Base-by-base conservation (phyloP, 352 stramenopile genomes). In the Aphanomyces stellatus region DNA sequence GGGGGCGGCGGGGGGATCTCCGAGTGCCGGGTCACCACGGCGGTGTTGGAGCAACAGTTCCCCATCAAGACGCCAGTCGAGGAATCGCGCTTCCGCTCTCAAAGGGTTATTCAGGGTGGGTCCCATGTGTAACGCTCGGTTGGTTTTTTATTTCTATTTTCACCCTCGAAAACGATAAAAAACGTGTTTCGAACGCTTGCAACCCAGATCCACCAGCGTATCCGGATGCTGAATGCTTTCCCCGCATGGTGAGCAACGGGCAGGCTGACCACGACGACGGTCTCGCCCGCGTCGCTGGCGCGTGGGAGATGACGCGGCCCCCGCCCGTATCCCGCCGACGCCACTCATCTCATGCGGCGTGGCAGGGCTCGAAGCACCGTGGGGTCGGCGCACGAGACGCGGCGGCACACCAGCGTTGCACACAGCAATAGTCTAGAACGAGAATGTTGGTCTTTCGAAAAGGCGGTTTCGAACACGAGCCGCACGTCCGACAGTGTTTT, bases 11-110 rank as follows among this genome's bases (percentile, higher is more conserved):
- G 30, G 55, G 24, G 68, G 49, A 22, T 34, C 51, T 34, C 48
- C 40, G 22, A 51, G 35, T 40, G 64, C 41, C 73, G 71, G 4
- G 74, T 72, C 41, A 72, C 74, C 33, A 75, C 72, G 24, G 79
- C 76, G 27, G 88, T 79, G 7, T 73, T 86, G 30, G 85, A 93
- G 81, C 85, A 93, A 78, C 85, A 93, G 64, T 91, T 91, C 30
- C 85, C 85, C 85, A 93, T 93, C 42, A 11, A 5, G 43, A 31
- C 41, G 41, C 31, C 4, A 35, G 31, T 13, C 37, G n/a, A 53
- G 30, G 53, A 53, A 41, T 67, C 25, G 25, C 30, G 25, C 25
- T 37, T 22, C 49, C 33, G 49, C 22, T 30, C 37, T 46, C 37
- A 19, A 46, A 46, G n/a, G 13, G 37, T 11, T 46, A n/a, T 46